Evolutionary conservation across 331 rosid species (phyloP), one percentile per base, ranked within the genome.

Genomic region (Quercus tomentella): DNA sequence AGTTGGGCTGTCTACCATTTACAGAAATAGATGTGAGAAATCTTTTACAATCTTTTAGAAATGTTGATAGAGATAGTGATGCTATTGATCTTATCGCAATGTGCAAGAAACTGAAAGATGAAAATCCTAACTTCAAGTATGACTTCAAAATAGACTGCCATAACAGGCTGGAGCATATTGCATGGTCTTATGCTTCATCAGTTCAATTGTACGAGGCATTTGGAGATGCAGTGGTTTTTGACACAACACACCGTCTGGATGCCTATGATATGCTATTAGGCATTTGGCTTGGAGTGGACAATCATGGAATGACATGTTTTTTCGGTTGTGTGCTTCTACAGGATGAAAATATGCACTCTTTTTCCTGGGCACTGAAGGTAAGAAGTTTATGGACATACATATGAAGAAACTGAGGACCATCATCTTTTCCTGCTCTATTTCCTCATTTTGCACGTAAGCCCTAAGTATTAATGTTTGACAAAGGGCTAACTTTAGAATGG

Each of bases 221-320:
- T 73, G 97, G 98, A n/a, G 98, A 93, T 76, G 86, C 97, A 14
- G 87, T 87, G 61, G 84, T 93, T 82, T 93, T 93, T 77, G 97
- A 91, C 79, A 82, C 97, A 25, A 91, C 96, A 30, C 91, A 89
- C 71, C 88, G 94, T 52, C 71, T 93, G 56, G 97, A 93, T 21
- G 96, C 91, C 33, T 90, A 89, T 77, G 98, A 89, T 80, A 90
- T 93, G 97, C 76, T 91, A 72, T 80, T 93, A 75, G 97, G 96
- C 73, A 78, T 90, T 77, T 93, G 97, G 97, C 98, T 93, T 82
- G 98, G 97, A 77, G 89, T 93, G 76, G 97, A 93, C 80, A 93
- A 86, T 80, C 90, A 93, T 78, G 98, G 98, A 78, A 87, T 85
- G 91, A 81, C 89, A 76, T 87, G 98, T 80, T 88, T 87, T 89